Evolutionary conservation across 305 asterid species (phyloP).

Genomic region (Fraxinus platypoda): DNA sequence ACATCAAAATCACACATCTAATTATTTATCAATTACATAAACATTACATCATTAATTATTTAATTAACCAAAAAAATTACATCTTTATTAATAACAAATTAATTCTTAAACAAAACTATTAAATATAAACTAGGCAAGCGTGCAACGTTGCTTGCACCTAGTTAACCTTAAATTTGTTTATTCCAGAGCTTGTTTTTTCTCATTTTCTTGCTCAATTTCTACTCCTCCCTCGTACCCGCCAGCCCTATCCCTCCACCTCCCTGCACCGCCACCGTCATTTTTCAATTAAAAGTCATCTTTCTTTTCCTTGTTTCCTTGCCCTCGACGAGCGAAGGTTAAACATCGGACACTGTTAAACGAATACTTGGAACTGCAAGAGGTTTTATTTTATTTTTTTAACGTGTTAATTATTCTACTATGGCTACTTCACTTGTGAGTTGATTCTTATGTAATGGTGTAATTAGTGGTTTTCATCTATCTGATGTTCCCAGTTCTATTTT

Average conservation of each 20-base stretch:
- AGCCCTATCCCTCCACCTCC: not conserved
- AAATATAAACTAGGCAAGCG: too few species aligned
- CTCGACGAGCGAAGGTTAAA: not conserved
- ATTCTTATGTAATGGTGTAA: not conserved
- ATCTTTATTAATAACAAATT: too few species aligned
- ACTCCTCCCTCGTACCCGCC: not conserved
- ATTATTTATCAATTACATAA: too few species aligned
- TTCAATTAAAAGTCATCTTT: not conserved
- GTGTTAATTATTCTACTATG: not conserved
- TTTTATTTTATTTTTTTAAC: not conserved
- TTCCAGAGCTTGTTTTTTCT: too few species aligned
- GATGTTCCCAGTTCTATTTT: not conserved
- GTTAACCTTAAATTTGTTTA: not conserved
- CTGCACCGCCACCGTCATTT: not conserved
- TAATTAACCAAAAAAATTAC: too few species aligned
- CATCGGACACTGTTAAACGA: not conserved
- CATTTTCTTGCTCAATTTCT: not conserved
- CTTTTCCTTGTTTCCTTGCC: not conserved
- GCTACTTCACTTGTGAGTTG: not conserved
- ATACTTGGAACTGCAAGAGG: not conserved
- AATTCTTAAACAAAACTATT: too few species aligned
- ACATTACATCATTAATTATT: too few species aligned
- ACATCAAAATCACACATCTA: too few species aligned
- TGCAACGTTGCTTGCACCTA: too few species aligned
- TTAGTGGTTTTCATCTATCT: not conserved